Percentiles rank a stretch among this genome's conserved stretches.
phyloP scores from a whole-genome alignment of 177 flowering plant genomes.

The Telopea speciosissima region DNA sequence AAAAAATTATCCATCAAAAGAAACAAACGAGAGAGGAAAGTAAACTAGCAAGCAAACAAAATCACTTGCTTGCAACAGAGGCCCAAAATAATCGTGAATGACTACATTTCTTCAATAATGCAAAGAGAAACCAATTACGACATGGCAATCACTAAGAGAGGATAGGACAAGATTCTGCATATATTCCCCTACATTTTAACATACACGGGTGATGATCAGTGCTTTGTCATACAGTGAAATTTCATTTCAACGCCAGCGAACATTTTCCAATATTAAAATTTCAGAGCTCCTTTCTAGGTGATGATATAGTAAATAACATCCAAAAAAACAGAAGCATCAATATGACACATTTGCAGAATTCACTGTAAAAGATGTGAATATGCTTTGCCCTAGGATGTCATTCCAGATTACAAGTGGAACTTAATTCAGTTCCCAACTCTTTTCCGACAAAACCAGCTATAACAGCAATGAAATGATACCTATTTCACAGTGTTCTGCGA shows the following conservation, averaged over 20 bases:
- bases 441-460: neutral
- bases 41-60: neutral
- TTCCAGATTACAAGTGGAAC: neutral
- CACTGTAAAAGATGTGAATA: neutral
- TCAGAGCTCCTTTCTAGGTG: neutral
- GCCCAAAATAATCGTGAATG: neutral
- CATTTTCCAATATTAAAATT: neutral
- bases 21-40: neutral
- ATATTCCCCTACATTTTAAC: neutral
- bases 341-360: neutral
- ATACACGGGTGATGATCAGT: neutral
- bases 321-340: neutral
- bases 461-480: neutral
- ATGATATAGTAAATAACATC: neutral
- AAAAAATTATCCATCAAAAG: neutral
- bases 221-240: neutral
- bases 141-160: neutral
- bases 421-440: neutral
- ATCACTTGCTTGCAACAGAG: neutral
- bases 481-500: neutral
- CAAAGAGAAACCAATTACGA: neutral
- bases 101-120: neutral
- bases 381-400: too few relatives aligned
- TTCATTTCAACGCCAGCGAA: neutral
- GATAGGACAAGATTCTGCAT: neutral